These are phyloP conservation scores for Irpex sp. DNA, from an alignment of 1,284 basidiomycete genomes.

Conservation along the genomic window DNA sequence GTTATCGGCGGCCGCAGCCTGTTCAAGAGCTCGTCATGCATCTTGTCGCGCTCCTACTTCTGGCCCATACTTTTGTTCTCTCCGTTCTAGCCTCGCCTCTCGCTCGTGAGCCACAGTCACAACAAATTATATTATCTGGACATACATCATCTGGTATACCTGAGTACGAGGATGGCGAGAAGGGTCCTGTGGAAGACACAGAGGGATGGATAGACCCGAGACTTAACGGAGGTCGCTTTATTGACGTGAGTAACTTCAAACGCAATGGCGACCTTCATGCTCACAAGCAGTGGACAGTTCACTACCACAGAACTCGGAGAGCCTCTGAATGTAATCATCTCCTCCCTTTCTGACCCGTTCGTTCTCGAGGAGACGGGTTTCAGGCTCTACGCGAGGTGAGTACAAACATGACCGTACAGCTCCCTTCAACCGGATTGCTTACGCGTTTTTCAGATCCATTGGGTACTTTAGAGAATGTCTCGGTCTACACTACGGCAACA, in stretches of 20 bases:
- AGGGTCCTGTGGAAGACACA: constrained; percentile 22
- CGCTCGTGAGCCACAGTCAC: neutral
- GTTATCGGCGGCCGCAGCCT: no score
- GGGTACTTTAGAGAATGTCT: constrained; percentile 55
- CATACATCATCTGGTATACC: constrained; percentile 3
- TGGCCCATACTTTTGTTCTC: constrained; percentile 3
- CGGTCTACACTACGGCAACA: constrained; percentile 38
- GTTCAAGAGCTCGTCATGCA: neutral
- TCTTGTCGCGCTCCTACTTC: constrained; percentile 1
- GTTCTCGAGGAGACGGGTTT: constrained; percentile 37
- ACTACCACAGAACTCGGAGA: constrained; percentile 45
- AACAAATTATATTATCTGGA: constrained; percentile 6
- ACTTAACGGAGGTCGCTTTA: constrained; percentile 57
- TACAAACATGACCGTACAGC: neutral
- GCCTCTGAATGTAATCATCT: constrained; percentile 42
- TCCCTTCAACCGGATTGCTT: no score
- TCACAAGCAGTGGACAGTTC: constrained; percentile 37
- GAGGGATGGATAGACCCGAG: constrained; percentile 68
- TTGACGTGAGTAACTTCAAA: constrained; percentile 51
- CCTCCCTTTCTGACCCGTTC: constrained; percentile 38
- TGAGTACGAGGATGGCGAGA: constrained; percentile 24
- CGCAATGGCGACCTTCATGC: neutral
- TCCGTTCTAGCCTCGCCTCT: constrained; percentile 9
- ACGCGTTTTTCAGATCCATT: constrained; percentile 43
- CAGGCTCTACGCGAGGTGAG: constrained; percentile 38